Evolutionary conservation across 257 asterid genomes (phyloP), one percentile per base, ranked within the genome.

Genomic region (Plantago elongata): DNA sequence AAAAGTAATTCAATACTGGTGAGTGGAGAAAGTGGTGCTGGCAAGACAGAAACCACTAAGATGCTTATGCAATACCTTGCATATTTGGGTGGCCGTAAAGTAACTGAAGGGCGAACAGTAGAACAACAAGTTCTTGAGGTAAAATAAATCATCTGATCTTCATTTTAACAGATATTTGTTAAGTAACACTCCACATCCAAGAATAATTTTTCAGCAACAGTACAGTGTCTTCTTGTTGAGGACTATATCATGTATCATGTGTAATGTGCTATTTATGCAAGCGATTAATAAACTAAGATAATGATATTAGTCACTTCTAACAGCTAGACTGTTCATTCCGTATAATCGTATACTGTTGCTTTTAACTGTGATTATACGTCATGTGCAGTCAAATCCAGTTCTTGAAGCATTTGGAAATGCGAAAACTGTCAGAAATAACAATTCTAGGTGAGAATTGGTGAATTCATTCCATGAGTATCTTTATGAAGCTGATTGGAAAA

Each of bases 351-450:
- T 34, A 34, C 40, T 1, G 40, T 34, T 1, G 40, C 40, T 34
- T 34, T 34, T 34, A 34, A 34, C 40, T 34, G 40, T 7, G 37
- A 4, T 54, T 54, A 54, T 11, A 5, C 27, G 15, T 40, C 34
- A 17, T 54, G 14, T 91, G 86, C 96, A 92, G 99, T 92, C 99
- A 47, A 92, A 92, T 74, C 99, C 99, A 40, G 96, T 92, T 47
- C 95, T 92, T 57, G 98, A 92, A 83, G 98, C 98, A 73, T 92
- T 92, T 77, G 98, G 98, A 72, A 92, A 92, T 80, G 98, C 98
- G 63, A 92, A 92, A 88, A 92, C 98, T 37, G 97, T 92, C 63
- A 83, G 97, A 83, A 92, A 92, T 61, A 89, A 92, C 83, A 92
- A 92, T 78, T 92, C 99, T 48, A 92, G 99, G 99, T 84, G 64